phyloP scores from a whole-genome alignment of 1,284 basidiomycete genomes.

The Leccinum pallidistipes region DNA sequence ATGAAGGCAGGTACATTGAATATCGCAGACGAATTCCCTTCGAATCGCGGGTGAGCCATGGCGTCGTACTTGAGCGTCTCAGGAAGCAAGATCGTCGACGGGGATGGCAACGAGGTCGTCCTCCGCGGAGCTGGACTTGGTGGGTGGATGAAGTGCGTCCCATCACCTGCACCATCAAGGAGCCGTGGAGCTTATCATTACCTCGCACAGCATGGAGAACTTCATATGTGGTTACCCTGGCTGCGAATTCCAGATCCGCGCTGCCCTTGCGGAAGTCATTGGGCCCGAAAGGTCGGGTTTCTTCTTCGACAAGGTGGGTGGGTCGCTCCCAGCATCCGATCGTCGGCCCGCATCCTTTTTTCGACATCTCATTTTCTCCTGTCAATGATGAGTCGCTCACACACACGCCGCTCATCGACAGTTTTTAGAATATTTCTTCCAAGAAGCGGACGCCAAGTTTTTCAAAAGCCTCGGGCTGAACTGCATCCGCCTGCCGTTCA shows the following conservation, averaged over 20 bases:
- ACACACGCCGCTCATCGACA: conserved; percentile 29
- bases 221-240: conserved; percentile 63
- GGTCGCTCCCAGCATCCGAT: background rate
- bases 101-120: conserved; percentile 53
- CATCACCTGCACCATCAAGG: conserved; percentile 9
- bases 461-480: conserved; percentile 71
- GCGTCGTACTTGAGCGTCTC: conserved; percentile 50
- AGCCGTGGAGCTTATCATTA: conserved; percentile 5
- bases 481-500: conserved; percentile 67
- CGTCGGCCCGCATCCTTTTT: background rate
- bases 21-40: background rate
- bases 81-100: conserved; percentile 58
- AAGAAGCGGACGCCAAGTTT: conserved; percentile 66
- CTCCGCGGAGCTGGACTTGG: conserved; percentile 68
- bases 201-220: conserved; percentile 54
- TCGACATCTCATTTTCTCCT: background rate
- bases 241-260: conserved; percentile 62
- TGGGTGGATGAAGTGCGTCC: conserved; percentile 66
- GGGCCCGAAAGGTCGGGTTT: conserved; percentile 69
- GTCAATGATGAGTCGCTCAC: background rate
- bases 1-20: conserved; percentile 8
- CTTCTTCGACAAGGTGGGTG: conserved; percentile 73
- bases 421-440: conserved; percentile 77
- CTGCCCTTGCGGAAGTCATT: conserved; percentile 61
- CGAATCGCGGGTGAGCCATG: conserved; percentile 16